phyloP scores from a whole-genome alignment of 805 yeast species.

The Schwanniomyces pseudopolymorphus region DNA sequence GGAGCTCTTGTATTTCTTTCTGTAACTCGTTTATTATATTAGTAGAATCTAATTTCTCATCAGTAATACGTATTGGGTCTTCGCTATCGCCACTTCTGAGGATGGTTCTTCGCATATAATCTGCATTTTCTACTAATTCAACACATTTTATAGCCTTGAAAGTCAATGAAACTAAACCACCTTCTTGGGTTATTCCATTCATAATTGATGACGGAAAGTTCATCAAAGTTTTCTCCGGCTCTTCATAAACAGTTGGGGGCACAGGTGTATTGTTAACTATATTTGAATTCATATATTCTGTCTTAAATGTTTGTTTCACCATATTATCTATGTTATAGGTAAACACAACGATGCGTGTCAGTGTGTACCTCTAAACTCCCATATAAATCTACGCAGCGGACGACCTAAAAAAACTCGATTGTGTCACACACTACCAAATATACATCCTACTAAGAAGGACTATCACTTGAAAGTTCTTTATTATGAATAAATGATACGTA shows the following conservation, averaged over 20 bases:
- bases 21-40: conserved; percentile 17
- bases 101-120: conserved; percentile 29
- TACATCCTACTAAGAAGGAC: background rate
- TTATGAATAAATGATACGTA: background rate
- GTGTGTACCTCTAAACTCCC: background rate
- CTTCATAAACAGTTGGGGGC: conserved; percentile 13
- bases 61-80: conserved; percentile 16
- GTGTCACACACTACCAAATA: background rate
- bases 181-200: conserved; percentile 41
- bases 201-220: conserved; percentile 31
- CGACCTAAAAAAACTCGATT: background rate
- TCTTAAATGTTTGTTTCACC: conserved; percentile 6
- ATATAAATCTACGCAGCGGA: background rate
- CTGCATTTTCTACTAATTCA: conserved; percentile 34
- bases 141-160: conserved; percentile 40
- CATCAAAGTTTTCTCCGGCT: conserved; percentile 19
- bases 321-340: background rate
- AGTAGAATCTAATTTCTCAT: conserved; percentile 14
- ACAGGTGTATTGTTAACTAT: conserved; percentile 7
- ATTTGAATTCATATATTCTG: conserved; percentile 6
- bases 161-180: conserved; percentile 41
- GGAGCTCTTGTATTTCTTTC: conserved; percentile 17
- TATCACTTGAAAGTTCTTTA: background rate
- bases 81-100: conserved; percentile 13
- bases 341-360: background rate